phyloP scores from a whole-genome alignment of 179 eudicot genomes.

The Beta lomatogona region DNA sequence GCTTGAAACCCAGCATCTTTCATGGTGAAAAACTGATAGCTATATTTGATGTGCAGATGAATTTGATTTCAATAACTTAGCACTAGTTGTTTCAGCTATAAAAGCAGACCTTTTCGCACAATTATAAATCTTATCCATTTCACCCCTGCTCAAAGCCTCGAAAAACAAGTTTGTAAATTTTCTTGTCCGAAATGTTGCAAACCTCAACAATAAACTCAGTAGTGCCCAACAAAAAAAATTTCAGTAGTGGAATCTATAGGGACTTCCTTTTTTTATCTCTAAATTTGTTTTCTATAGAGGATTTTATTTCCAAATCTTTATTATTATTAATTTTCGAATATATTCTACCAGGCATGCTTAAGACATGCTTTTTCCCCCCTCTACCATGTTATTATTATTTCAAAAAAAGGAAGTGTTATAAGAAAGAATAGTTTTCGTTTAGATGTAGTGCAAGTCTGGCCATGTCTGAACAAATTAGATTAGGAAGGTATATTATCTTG shows the following conservation, averaged over 20 bases:
- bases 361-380: neutral
- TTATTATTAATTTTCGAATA: too few relatives aligned
- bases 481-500: neutral
- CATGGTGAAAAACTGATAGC: neutral
- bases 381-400: too few relatives aligned
- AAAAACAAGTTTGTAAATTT: neutral
- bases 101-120: neutral
- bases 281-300: too few relatives aligned
- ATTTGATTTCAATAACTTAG: neutral
- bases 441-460: neutral
- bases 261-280: too few relatives aligned
- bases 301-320: too few relatives aligned
- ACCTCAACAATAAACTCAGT: neutral
- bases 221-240: neutral
- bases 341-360: neutral
- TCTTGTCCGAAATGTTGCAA: neutral
- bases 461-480: neutral
- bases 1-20: neutral
- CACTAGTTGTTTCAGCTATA: neutral
- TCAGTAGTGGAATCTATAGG: neutral
- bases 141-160: neutral
- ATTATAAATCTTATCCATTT: neutral
- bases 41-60: neutral
- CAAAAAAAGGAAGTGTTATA: neutral
- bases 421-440: neutral